Base-by-base conservation (phyloP, 345 rosid genomes). In the Microcos paniculata region DNA sequence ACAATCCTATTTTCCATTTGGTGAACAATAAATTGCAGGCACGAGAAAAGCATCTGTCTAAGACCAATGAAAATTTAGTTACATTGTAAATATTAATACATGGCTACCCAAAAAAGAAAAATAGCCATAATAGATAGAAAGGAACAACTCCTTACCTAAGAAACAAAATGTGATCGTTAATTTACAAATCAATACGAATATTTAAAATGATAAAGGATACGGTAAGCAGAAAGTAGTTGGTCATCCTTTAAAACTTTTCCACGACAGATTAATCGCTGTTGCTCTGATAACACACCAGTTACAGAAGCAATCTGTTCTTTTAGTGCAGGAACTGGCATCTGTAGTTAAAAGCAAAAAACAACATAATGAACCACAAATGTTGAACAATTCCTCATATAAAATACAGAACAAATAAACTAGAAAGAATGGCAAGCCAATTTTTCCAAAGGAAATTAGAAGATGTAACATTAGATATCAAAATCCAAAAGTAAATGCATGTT, bases 151-250 rank as follows among this genome's bases (percentile, higher is more conserved):
- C 21, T 15, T 28, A 8, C 23, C 55, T 46, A 4, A 46, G 56
- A 67, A 26, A 70, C 10, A 30, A 70, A 51, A 51, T 70, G 18
- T 19, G 46, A 33, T 30, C 45, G 56, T 19, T 42, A 49, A 57
- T 68, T 73, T 26, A 69, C 62, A 19, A 71, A 69, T 42, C 40
- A 58, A 24, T 48, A 76, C 0, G 40, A 31, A 30, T 38, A 23
- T 72, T 64, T 11, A 64, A 63, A 56, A 70, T n/a, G 30, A 69
- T 66, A 61, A 80, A 83, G 90, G 97, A 91, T 91, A 91, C 97
- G 92, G 72, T 91, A 90, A 26, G 97, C 97, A 75, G 97, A 91
- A 61, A 91, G 94, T 14, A 91, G 90, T 66, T 91, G 92, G 73
- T 91, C 94, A 71, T 91, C 96, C 80, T 87, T 91, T 67, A 91